Percentiles rank a stretch among this genome's conserved stretches.
These are phyloP conservation scores for Theobroma grandiflorum DNA, from an alignment of 441 rosid genomes.

Conservation along the genomic window DNA sequence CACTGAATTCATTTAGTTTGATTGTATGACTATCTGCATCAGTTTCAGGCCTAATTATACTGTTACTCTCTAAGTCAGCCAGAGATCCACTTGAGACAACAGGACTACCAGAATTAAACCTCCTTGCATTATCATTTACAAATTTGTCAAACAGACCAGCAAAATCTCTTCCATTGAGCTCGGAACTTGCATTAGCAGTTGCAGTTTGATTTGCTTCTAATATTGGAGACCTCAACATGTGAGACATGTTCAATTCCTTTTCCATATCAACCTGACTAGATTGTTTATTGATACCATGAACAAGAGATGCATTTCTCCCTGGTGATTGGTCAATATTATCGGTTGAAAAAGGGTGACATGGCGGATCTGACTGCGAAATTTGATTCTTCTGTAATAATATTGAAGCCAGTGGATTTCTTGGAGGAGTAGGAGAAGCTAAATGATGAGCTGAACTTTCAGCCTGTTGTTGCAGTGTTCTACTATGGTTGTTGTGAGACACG, in stretches of 20 bases:
- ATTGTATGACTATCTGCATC: constrained; percentile 33
- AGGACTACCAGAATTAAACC: constrained; percentile 31
- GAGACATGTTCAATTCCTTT: constrained; percentile 29
- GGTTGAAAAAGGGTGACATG: constrained; percentile 50
- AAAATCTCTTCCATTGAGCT: constrained; percentile 34
- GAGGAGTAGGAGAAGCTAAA: constrained; percentile 51
- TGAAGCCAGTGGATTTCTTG: constrained; percentile 55
- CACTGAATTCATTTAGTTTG: constrained; percentile 24
- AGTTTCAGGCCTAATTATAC: constrained; percentile 28
- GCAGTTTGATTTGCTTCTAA: constrained; percentile 40
- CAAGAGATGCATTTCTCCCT: constrained; percentile 31
- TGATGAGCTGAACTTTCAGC: constrained; percentile 32
- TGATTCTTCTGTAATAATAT: constrained; percentile 48
- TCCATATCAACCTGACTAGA: constrained; percentile 38
- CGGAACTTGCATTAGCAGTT: constrained; percentile 31
- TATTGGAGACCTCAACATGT: constrained; percentile 32
- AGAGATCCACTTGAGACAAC: constrained; percentile 29
- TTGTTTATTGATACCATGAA: constrained; percentile 27
- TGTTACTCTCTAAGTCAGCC: constrained; percentile 32
- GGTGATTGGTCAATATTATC: constrained; percentile 39
- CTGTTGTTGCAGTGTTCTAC: not conserved
- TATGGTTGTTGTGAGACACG: constrained; percentile 18
- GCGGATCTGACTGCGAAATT: constrained; percentile 41
- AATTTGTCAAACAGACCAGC: constrained; percentile 31
- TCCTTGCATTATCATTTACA: constrained; percentile 29